A percentile compares a stretch with the other conserved stretches of the same genome.
Conservation (phyloP, 768 basidiomycete genomes). For the Stropharia rugosoannulata region DNA sequence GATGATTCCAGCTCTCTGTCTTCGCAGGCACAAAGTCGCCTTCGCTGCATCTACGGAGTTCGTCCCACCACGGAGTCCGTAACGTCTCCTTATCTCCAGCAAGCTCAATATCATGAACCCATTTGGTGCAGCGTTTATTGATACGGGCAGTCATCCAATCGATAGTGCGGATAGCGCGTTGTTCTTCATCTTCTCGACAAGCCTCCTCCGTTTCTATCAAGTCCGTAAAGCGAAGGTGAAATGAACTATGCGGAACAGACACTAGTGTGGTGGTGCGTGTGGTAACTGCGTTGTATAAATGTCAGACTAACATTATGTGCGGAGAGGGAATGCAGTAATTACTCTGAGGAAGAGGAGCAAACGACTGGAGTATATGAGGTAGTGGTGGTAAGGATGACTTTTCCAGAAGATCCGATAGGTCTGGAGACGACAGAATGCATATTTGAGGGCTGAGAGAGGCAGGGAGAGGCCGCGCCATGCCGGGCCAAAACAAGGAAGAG, state of each 20-base stretch:
- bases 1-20: constrained; percentile 85
- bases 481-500: not conserved
- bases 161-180: constrained; percentile 75
- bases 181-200: constrained; percentile 76
- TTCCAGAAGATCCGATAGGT: constrained; percentile 61
- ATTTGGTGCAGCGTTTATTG: constrained; percentile 56
- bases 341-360: constrained; percentile 84
- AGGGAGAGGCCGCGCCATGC: constrained; percentile 58
- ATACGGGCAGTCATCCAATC: constrained; percentile 86
- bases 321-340: constrained; percentile 12
- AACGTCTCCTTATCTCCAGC: constrained; percentile 39
- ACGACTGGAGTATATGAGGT: constrained; percentile 76
- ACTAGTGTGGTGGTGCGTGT: constrained; percentile 74
- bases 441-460: constrained; percentile 81
- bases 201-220: constrained; percentile 69
- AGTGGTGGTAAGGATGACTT: constrained; percentile 65
- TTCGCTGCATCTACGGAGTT: constrained; percentile 72
- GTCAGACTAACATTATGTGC: not conserved
- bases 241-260: constrained; percentile 69
- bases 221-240: constrained; percentile 78
- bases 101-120: constrained; percentile 68
- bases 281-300: constrained; percentile 51
- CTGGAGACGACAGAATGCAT: constrained; percentile 69
- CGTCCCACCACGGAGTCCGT: constrained; percentile 87
- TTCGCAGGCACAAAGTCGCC: constrained; percentile 74